A percentile compares a stretch with the other conserved stretches of the same genome.
phyloP scores from a whole-genome alignment of 2,329 filamentous ascomycete genomes.

The Dactylellina parvicollis region DNA sequence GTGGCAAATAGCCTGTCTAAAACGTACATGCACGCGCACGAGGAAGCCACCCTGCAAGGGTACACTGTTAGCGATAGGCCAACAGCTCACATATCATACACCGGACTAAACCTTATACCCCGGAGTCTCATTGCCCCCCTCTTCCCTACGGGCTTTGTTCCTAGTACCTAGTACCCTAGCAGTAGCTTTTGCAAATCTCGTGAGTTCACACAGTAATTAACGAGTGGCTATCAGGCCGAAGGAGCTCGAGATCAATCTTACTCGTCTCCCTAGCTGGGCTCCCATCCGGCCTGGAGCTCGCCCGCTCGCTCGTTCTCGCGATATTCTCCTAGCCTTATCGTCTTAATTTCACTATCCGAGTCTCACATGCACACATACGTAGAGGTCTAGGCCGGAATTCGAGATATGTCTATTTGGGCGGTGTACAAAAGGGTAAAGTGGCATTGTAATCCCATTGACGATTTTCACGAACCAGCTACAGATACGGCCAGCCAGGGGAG shows the following conservation, averaged over 20 bases:
- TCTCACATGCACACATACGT: conserved; percentile 9
- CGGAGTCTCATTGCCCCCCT: conserved; percentile 27
- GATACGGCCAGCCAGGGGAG: background rate
- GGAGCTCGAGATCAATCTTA: conserved; percentile 26
- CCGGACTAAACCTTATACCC: conserved; percentile 25
- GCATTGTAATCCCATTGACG: conserved; percentile 46
- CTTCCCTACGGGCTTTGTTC: background rate
- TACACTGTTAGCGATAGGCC: background rate
- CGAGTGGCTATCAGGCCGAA: conserved; percentile 20
- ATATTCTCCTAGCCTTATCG: conserved; percentile 20
- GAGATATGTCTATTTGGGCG: background rate
- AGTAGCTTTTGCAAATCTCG: conserved; percentile 4
- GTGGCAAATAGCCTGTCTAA: background rate
- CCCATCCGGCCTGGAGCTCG: conserved; percentile 32
- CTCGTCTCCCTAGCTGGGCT: conserved; percentile 4
- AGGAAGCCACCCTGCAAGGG: background rate
- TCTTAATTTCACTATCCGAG: background rate
- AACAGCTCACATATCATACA: background rate
- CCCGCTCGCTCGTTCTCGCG: conserved; percentile 14
- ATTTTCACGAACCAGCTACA: conserved; percentile 2
- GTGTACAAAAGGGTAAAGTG: background rate
- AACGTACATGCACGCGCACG: background rate
- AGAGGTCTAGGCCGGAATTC: background rate
- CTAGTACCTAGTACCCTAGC: too few relatives aligned
- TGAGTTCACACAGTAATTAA: conserved; percentile 12